Percentiles rank a stretch among this genome's conserved stretches.
Evolutionary conservation across 352 stramenopile genomes (phyloP).

Genomic region (Pythium apleroticum): DNA sequence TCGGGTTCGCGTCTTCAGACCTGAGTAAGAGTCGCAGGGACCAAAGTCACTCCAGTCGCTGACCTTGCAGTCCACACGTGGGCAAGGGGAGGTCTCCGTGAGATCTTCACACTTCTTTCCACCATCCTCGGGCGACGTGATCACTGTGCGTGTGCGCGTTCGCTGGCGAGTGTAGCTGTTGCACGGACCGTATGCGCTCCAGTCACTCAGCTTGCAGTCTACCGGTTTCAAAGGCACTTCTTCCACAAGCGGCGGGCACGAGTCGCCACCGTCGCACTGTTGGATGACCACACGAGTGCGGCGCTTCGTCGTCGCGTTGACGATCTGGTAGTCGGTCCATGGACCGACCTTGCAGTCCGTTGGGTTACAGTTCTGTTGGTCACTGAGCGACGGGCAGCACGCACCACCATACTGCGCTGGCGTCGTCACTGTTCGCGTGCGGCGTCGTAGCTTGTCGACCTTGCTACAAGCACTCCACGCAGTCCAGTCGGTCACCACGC

Average conservation of each 20-base stretch:
- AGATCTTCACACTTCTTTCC: conserved; percentile 44
- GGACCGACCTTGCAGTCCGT: conserved; percentile 52
- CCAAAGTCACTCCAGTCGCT: conserved; percentile 51
- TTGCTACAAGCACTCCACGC: conserved; percentile 40
- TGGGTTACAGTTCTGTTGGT: conserved; percentile 65
- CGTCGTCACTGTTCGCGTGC: conserved; percentile 45
- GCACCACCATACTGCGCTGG: conserved; percentile 46
- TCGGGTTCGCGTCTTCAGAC: conserved; percentile 41
- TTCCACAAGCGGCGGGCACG: conserved; percentile 45
- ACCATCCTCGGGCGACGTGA: conserved; percentile 45
- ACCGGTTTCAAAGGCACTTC: conserved; percentile 36
- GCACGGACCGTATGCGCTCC: conserved; percentile 45
- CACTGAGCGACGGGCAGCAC: conserved; percentile 38
- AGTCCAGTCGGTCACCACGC: conserved; percentile 53
- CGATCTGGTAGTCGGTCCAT: conserved; percentile 46
- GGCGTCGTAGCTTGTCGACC: conserved; percentile 34
- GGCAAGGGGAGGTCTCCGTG: conserved; percentile 36
- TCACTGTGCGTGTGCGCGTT: conserved; percentile 44
- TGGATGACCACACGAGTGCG: conserved; percentile 41
- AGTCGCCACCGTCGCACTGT: conserved; percentile 38
- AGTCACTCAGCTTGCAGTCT: conserved; percentile 48
- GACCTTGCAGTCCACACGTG: conserved; percentile 45
- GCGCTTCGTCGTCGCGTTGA: conserved; percentile 39
- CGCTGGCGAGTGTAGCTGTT: conserved; percentile 35
- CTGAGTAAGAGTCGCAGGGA: conserved; percentile 36